phyloP scores from a whole-genome alignment of 1,284 basidiomycete genomes.

The Gomphus sp. region DNA sequence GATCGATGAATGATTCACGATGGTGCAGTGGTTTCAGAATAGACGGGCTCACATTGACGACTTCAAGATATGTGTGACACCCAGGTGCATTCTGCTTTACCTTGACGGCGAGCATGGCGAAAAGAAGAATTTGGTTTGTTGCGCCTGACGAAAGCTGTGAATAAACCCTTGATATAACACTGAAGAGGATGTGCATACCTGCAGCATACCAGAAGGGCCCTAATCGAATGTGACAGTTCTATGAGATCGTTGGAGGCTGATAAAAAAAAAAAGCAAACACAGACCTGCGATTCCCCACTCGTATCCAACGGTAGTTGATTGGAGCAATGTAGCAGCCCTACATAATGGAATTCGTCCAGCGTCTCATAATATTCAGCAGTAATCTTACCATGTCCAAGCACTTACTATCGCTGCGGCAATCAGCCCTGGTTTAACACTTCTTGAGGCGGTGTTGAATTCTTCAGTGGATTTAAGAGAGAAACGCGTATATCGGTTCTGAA shows the following conservation, averaged over 20 bases:
- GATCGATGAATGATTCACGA: slow-evolving; percentile 4
- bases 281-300: too few relatives aligned
- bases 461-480: too few relatives aligned
- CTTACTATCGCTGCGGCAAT: slow-evolving; percentile 46
- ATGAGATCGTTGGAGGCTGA: background rate
- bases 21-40: slow-evolving; percentile 20
- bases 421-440: slow-evolving; percentile 42
- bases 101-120: too few relatives aligned
- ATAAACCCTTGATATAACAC: too few relatives aligned
- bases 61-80: too few relatives aligned
- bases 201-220: slow-evolving; percentile 17
- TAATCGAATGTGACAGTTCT: background rate
- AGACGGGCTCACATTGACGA: too few relatives aligned
- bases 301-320: too few relatives aligned
- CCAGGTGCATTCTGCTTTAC: slow-evolving; percentile 28
- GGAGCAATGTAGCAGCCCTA: too few relatives aligned
- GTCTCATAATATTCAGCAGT: too few relatives aligned
- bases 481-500: too few relatives aligned
- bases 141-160: slow-evolving; percentile 11
- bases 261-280: slow-evolving; percentile 8
- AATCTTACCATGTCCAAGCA: slow-evolving; percentile 20
- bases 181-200: background rate
- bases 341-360: too few relatives aligned
- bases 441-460: too few relatives aligned
- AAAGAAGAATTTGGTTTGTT: slow-evolving; percentile 27